phyloP scores from a whole-genome alignment of 2,329 filamentous ascomycete species.

The Alternaria ventricosa region DNA sequence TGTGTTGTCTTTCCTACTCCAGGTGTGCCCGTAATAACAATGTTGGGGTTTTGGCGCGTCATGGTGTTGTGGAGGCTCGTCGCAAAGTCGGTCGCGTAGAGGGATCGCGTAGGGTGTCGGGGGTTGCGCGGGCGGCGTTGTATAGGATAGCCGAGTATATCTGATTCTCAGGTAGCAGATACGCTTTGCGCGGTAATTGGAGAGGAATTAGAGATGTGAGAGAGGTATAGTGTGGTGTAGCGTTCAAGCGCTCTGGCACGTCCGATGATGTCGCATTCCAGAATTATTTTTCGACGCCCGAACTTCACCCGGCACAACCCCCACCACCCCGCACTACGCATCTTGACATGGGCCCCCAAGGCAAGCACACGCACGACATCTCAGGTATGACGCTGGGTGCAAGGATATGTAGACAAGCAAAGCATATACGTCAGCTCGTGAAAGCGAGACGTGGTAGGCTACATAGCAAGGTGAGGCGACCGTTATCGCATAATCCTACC shows the following conservation, averaged over 20 bases:
- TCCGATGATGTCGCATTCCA: slow-evolving; percentile 7
- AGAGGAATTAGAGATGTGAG: background rate
- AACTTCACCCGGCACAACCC: slow-evolving; percentile 20
- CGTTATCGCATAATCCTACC: background rate
- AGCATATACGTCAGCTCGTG: background rate
- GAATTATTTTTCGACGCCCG: slow-evolving; percentile 25
- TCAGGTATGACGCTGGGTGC: background rate
- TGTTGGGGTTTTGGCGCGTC: slow-evolving; percentile 71
- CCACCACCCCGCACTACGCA: slow-evolving; percentile 26
- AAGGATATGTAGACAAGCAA: background rate
- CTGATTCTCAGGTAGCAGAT: background rate
- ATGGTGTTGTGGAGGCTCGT: slow-evolving; percentile 12
- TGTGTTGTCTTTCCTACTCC: slow-evolving; percentile 96
- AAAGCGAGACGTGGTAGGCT: background rate
- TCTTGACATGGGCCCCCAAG: background rate
- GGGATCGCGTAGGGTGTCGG: background rate
- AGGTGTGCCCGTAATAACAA: slow-evolving; percentile 93
- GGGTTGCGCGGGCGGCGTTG: background rate
- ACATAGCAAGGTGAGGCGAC: background rate
- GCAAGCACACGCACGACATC: background rate
- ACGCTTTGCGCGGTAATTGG: background rate
- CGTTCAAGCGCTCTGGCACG: background rate
- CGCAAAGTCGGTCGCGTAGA: background rate
- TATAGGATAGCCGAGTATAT: background rate
- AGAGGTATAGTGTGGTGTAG: background rate